These are phyloP conservation scores for Sporopachydermia lactativora DNA, from an alignment of 805 yeast species.

Conservation along the genomic window DNA sequence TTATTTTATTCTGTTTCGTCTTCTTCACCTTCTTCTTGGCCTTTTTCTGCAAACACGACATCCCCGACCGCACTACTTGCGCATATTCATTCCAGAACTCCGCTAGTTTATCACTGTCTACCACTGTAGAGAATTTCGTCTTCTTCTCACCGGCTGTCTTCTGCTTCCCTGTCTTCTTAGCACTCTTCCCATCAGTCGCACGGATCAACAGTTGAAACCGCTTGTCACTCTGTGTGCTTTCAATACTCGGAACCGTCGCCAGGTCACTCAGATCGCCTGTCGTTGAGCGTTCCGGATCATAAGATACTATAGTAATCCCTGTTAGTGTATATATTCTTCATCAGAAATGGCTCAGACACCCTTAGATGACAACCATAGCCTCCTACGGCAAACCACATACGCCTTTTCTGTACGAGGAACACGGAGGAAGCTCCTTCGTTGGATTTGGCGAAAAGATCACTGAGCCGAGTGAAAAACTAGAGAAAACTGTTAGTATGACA, in stretches of 20 bases:
- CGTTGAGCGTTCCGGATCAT: background rate
- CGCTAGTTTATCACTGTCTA: constrained; percentile 44
- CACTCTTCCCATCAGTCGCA: constrained; percentile 42
- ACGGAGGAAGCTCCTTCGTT: background rate
- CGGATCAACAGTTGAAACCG: constrained; percentile 39
- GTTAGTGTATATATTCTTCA: no score
- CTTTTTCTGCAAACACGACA: constrained; percentile 67
- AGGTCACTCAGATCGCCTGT: background rate
- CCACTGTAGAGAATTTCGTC: constrained; percentile 59
- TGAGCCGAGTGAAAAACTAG: background rate
- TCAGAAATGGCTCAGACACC: no score
- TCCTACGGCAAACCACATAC: no score
- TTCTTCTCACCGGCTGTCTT: constrained; percentile 20
- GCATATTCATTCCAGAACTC: constrained; percentile 69
- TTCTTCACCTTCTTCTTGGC: constrained; percentile 63
- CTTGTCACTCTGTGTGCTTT: background rate
- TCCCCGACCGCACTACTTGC: constrained; percentile 52
- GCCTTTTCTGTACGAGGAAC: background rate
- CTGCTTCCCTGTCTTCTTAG: constrained; percentile 21
- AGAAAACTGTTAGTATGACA: background rate
- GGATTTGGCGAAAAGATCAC: background rate
- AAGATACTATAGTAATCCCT: background rate
- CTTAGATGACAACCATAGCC: no score
- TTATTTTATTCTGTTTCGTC: constrained; percentile 25
- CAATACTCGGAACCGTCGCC: background rate